Base-by-base conservation (phyloP, 129 eudicot species). In the Escallonia rubra region DNA sequence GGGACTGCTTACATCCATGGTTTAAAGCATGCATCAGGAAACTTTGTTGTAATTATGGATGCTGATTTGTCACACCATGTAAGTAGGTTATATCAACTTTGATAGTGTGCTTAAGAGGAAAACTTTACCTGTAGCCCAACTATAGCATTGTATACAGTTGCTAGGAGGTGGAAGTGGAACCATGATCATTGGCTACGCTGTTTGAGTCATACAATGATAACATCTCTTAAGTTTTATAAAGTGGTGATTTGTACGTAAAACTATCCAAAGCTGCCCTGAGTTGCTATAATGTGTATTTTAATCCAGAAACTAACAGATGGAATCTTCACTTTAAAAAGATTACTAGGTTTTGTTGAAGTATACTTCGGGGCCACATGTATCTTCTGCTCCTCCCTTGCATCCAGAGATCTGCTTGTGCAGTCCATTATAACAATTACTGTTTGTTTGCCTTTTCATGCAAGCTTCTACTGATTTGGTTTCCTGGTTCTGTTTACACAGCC, bases 1-100 rank as follows among this genome's bases (percentile, higher is more conserved):
- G 96, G 96, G 64, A 92, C 96, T 70, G 96, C 98, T n/a, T 92
- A 92, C 61, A 66, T 82, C 57, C 98, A 92, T 78, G 96, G 98
- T 62, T 70, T 92, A 71, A 92, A 86, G 83, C 96, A 92, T 82
- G 96, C 95, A 41, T 74, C 89, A 2, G 95, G 95, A 45, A 84
- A 88, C 39, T 92, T 86, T 89, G 90, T 92, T 54, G 89, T 92
- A 5, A 89, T 92, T 49, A 92, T 92, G 96, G 96, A 92, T 74
- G 95, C 96, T 69, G 98, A 92, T 72, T 67, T 92, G 34, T 92
- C 96, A 34, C 98, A 92, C 80, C 98, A 92, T 82, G 98, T 86
- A 81, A 83, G 98, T 81, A 38, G 50, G 38, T 52, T 54, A 5
- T 11, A 56, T 43, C 3, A 23, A 23, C 34, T 23, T 23, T 6